Evolutionary conservation across 2,329 filamentous ascomycete genomes (phyloP), one percentile per base, ranked within the genome.

Genomic region (Bipolaris victoriae): DNA sequence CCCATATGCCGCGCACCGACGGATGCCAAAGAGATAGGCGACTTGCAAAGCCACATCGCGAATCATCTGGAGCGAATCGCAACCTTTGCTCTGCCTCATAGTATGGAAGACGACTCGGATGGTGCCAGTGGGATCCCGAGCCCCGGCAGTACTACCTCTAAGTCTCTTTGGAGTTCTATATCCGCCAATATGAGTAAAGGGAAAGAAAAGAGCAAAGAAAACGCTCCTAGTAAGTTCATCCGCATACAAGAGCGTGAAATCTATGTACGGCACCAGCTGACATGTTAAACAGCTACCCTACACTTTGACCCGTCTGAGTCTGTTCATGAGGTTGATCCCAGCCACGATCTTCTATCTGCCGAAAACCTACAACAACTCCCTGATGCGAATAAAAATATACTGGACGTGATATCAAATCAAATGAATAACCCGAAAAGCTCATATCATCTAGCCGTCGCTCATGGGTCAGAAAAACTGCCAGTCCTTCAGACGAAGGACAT

Each of bases 11-110:
- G 61, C 29, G 66, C 60, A 3, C 36, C 67, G 6, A 58, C 67
- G 15, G 57, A 68, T 24, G 63, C 61, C 10, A 66, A 71, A 48
- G 66, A 64, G 1, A 54, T 69, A 31, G 66, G 61, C 13, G 59
- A 69, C 15, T 60, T 76, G 3, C 67, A 72, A 15, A 75, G 68
- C 49, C 74, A 76, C 54, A 68, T 77, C 35, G 75, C 75, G 1
- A 72, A 77, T 36, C 74, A 77, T 60, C 57, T 76, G 3, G 73
- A 76, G 56, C 66, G 71, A 7, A 58, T 77, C 9, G 73, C 74
- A 39, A 60, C 69, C 0, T 77, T 77, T 50, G 69, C 75, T 13
- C 49, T 77, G 7, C 73, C 75, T 2, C 69, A 61, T 22, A 61
- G 64, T 20, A 55, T 47, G 1, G 69, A 72, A 53, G 70, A 73